Evolutionary conservation across 1,284 basidiomycete genomes (phyloP), one percentile per base, ranked within the genome.

Genomic region (Fomitopsis palustris): DNA sequence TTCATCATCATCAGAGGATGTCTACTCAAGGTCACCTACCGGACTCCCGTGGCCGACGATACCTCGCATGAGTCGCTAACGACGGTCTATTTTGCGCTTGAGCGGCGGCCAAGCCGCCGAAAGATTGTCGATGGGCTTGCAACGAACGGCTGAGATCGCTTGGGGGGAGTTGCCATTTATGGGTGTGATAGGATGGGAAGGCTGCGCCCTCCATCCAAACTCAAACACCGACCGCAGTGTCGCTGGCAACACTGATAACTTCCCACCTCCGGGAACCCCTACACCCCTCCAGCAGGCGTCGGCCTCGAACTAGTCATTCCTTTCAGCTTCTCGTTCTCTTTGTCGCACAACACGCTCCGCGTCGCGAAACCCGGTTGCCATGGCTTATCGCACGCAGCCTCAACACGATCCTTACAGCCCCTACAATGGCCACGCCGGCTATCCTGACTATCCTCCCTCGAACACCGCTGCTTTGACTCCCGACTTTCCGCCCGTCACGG

Each of bases 311-410:
- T 25, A 27, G 29, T 47, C 57, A 41, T 37, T 53, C 51, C n/a
- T 47, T 58, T 54, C n/a, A 37, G 23, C 4, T 29, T 31, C 35
- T 53, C 53, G 19, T 38, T 55, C 53, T 53, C 51, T 58, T 54
- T 25, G 17, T 41, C 23, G 25, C 33, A 43, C 54, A 37, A 17
- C 23, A 39, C 47, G n/a, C 33, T 52, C 51, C 19, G 39, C 45
- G 37, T 27, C 12, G 35, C 37, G 53, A 54, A 55, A 67, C 66
- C 16, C n/a, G 9, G 41, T 54, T 29, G 16, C 53, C 16, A 85
- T 88, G 86, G 81, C 86, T 62, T 83, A 88, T 67, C 77, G 74
- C 58, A 78, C 73, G 47, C 76, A 81, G 61, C 53, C 60, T 9
- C 62, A 65, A 55, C 78, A 83, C 75, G 78, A 81, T 76, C 78